These are phyloP conservation scores for Akanthomyces lecanii DNA, from an alignment of 2,329 filamentous ascomycete genomes.

Conservation along the genomic window DNA sequence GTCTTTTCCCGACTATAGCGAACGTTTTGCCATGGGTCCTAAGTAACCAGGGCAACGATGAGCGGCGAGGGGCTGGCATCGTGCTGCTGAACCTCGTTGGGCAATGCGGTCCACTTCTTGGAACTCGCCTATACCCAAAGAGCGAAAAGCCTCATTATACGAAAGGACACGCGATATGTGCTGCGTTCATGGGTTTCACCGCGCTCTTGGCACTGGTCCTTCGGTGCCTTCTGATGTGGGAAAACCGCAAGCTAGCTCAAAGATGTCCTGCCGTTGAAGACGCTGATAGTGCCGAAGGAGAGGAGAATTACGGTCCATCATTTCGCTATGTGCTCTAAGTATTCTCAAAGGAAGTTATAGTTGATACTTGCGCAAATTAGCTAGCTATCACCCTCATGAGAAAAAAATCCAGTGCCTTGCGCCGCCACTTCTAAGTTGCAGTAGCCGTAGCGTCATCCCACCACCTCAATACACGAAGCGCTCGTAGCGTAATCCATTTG, in stretches of 20 bases:
- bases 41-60: conserved; percentile 64
- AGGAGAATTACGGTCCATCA: conserved; percentile 23
- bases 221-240: conserved; percentile 18
- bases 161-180: conserved; percentile 22
- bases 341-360: neutral
- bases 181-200: conserved; percentile 23
- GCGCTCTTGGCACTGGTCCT: conserved; percentile 18
- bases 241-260: conserved; percentile 21
- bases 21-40: conserved; percentile 23
- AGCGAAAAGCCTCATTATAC: conserved; percentile 51
- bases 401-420: neutral
- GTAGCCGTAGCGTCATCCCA: neutral
- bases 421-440: neutral
- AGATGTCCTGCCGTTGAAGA: conserved; percentile 12
- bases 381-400: neutral
- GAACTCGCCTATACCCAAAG: conserved; percentile 55
- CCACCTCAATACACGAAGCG: conserved; percentile 8
- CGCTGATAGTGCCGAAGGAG: conserved; percentile 6
- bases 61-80: conserved; percentile 65
- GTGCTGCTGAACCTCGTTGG: conserved; percentile 73
- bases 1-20: conserved; percentile 28
- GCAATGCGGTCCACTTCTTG: conserved; percentile 65
- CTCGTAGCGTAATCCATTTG: neutral
- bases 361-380: no score
- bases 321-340: conserved; percentile 23